phyloP scores from a whole-genome alignment of 371 early-diverging fungal genomes.

The Basidiobolus meristosporus region DNA sequence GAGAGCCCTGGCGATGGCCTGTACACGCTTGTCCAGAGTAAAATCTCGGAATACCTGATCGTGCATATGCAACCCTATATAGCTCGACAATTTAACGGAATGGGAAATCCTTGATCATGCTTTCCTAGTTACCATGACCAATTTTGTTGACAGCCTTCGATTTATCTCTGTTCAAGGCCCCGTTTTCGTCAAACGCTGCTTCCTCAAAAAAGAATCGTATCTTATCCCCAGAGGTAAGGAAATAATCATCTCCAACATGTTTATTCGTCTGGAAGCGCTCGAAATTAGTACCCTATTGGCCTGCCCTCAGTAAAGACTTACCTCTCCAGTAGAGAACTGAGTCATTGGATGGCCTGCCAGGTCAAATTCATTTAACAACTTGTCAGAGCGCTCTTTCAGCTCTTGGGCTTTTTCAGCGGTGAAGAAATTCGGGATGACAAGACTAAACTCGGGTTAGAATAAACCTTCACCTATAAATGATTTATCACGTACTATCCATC shows the following conservation, averaged over 20 bases:
- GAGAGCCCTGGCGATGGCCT: conserved; percentile 32
- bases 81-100: background rate
- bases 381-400: too few relatives aligned
- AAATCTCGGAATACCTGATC: conserved; percentile 52
- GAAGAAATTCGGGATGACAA: too few relatives aligned
- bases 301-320: too few relatives aligned
- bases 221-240: conserved; percentile 66
- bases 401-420: too few relatives aligned
- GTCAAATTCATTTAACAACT: too few relatives aligned
- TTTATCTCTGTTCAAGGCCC: conserved; percentile 32
- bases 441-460: too few relatives aligned
- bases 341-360: too few relatives aligned
- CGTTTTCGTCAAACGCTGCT: conserved; percentile 50
- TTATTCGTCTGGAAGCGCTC: too few relatives aligned
- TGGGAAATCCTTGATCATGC: background rate
- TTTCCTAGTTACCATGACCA: conserved; percentile 49
- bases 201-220: conserved; percentile 79
- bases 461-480: too few relatives aligned
- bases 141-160: conserved; percentile 78
- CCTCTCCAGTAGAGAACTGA: too few relatives aligned
- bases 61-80: conserved; percentile 44
- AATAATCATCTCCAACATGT: conserved; percentile 78
- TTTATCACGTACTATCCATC: too few relatives aligned
- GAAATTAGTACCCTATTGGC: too few relatives aligned
- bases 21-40: conserved; percentile 26